Evolutionary conservation across 257 asterid genomes (phyloP).

Genomic region (Solanum bukasovii): DNA sequence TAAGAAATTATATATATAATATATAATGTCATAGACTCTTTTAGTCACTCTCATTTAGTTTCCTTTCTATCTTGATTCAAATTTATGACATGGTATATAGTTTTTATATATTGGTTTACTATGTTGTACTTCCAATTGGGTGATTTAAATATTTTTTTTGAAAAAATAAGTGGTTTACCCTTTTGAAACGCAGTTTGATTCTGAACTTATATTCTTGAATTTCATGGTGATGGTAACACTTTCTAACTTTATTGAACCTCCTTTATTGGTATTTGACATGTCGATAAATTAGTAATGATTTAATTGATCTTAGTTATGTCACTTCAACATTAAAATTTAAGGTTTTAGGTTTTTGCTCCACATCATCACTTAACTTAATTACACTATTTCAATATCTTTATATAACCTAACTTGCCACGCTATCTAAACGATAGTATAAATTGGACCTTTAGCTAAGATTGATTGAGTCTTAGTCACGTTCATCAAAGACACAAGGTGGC

Average conservation of each 20-base stretch:
- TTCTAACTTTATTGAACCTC: neutral
- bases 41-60: neutral
- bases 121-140: neutral
- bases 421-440: neutral
- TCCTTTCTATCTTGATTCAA: neutral
- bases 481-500: neutral
- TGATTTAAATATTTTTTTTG: neutral
- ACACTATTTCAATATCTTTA: neutral
- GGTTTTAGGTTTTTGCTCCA: neutral
- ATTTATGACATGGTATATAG: neutral
- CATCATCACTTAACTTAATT: neutral
- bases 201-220: neutral
- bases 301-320: neutral
- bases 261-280: neutral
- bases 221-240: neutral
- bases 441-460: neutral
- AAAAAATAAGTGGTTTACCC: neutral
- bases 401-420: neutral
- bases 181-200: neutral
- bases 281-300: neutral
- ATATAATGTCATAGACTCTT: neutral
- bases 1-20: neutral
- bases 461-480: neutral
- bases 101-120: too few relatives aligned
- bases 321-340: neutral